A percentile compares a stretch with the other conserved stretches of the same genome.
Conservation (phyloP, 2,329 filamentous ascomycete genomes). For the Fusarium decemcellulare region DNA sequence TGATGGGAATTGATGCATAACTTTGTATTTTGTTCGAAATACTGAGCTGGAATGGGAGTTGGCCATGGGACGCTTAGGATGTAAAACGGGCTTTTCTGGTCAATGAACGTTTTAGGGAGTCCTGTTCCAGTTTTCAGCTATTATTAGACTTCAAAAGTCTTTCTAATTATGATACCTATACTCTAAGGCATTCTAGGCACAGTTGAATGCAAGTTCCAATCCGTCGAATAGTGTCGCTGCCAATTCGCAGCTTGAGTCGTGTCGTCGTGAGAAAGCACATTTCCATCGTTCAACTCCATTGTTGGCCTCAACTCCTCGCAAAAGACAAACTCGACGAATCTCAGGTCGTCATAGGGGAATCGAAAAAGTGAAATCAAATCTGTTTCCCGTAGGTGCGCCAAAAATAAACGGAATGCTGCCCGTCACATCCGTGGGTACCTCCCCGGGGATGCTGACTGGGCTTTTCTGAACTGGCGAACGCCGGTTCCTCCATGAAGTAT, state of each 20-base stretch:
- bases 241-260: background rate
- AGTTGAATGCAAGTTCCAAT: conserved; percentile 8
- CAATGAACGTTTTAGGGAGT: too few relatives aligned
- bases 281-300: conserved; percentile 10
- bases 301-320: conserved; percentile 23
- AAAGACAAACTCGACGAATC: conserved; percentile 8
- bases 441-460: background rate
- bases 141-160: background rate
- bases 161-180: conserved; percentile 28
- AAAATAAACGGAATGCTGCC: conserved; percentile 43
- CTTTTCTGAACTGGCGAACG: conserved; percentile 19
- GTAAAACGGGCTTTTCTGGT: too few relatives aligned
- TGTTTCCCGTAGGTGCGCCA: conserved; percentile 33
- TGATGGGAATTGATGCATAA: conserved; percentile 37
- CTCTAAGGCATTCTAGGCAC: conserved; percentile 36
- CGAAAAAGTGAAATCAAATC: conserved; percentile 46
- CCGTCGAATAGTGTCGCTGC: conserved; percentile 5
- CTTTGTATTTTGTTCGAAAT: too few relatives aligned
- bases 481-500: conserved; percentile 35
- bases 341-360: conserved; percentile 24
- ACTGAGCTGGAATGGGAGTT: too few relatives aligned
- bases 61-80: too few relatives aligned
- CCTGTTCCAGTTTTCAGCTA: background rate
- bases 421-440: conserved; percentile 15
- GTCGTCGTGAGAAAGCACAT: background rate